These are phyloP conservation scores for Ganoderma lucidum DNA, from an alignment of 1,284 basidiomycete species.

Conservation along the genomic window DNA sequence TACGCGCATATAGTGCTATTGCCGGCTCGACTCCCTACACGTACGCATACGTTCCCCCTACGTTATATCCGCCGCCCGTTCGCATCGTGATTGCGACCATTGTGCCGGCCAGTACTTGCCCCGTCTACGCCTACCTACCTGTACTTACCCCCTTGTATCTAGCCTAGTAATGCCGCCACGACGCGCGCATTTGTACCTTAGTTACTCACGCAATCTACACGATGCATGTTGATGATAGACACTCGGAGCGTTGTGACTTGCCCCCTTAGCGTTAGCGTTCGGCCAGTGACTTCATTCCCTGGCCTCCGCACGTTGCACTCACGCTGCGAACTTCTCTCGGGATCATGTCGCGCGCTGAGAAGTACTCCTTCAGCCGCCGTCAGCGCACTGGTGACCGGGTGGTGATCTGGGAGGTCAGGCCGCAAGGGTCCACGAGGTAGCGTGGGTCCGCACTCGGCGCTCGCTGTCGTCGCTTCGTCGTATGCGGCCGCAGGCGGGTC, in stretches of 20 bases:
- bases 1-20: conserved; percentile 30
- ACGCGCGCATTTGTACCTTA: conserved; percentile 14
- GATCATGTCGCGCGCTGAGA: background rate
- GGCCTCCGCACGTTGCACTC: background rate
- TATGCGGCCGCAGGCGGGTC: background rate
- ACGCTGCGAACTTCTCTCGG: conserved; percentile 4
- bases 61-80: conserved; percentile 21
- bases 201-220: conserved; percentile 10
- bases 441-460: conserved; percentile 7
- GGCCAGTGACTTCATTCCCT: background rate
- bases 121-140: background rate
- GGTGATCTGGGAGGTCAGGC: background rate
- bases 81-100: conserved; percentile 1
- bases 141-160: conserved; percentile 19
- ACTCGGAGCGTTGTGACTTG: background rate
- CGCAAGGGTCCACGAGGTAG: background rate
- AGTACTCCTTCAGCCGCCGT: background rate
- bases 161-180: conserved; percentile 23
- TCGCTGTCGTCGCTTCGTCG: conserved; percentile 12
- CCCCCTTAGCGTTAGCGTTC: background rate
- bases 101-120: conserved; percentile 4
- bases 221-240: background rate
- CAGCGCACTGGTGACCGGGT: background rate
- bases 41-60: conserved; percentile 15
- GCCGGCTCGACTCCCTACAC: conserved; percentile 15